A percentile compares a stretch with the other conserved stretches of the same genome.
Evolutionary conservation across 1,284 basidiomycete species (phyloP).

Genomic region (Exobasidium cylindrosporum): DNA sequence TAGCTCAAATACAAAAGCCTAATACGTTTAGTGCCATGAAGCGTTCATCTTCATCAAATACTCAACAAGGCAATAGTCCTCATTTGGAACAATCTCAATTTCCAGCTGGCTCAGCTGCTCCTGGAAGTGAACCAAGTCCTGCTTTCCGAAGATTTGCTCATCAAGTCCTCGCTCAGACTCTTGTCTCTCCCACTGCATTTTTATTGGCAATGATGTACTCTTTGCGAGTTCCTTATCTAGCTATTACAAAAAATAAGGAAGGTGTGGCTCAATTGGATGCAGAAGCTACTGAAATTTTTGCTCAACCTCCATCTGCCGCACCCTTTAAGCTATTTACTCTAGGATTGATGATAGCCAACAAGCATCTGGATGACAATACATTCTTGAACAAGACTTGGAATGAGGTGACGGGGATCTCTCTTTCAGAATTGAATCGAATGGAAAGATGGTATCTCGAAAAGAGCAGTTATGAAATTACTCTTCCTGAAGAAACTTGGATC

Average conservation of each 20-base stretch:
- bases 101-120: neutral
- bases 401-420: constrained; percentile 53
- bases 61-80: neutral
- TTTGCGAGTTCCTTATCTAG: constrained; percentile 35
- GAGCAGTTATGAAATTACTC: constrained; percentile 46
- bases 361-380: constrained; percentile 55
- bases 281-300: constrained; percentile 44
- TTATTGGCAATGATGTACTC: constrained; percentile 47
- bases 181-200: constrained; percentile 48
- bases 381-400: constrained; percentile 55
- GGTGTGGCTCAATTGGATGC: constrained; percentile 23
- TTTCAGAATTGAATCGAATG: constrained; percentile 49
- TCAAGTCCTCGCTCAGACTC: constrained; percentile 51
- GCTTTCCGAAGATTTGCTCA: constrained; percentile 51
- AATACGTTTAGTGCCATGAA: constrained; percentile 7
- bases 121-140: constrained; percentile 36
- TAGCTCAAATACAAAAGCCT: neutral
- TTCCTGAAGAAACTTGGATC: constrained; percentile 47
- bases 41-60: neutral
- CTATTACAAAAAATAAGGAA: constrained; percentile 25
- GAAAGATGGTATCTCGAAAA: constrained; percentile 50
- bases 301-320: constrained; percentile 43
- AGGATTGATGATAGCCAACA: constrained; percentile 55
- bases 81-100: neutral
- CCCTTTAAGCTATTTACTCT: constrained; percentile 52